These are phyloP conservation scores for Hypomontagnella monticulosa DNA, from an alignment of 495 filamentous ascomycete genomes.

Conservation along the genomic window DNA sequence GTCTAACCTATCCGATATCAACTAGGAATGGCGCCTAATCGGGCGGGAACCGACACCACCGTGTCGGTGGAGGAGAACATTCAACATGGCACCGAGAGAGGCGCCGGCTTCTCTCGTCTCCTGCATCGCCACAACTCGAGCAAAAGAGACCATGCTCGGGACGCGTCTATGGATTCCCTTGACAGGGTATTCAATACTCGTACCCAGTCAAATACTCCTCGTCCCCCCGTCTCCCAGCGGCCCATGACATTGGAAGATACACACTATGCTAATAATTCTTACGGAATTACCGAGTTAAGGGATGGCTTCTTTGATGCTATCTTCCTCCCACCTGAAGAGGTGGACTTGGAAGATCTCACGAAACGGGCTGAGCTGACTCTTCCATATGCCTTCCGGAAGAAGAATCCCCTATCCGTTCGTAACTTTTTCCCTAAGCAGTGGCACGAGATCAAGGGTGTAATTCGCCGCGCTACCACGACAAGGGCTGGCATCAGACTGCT, in stretches of 20 bases:
- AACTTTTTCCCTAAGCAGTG: conserved; percentile 59
- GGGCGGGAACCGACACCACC: neutral
- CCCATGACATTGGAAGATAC: conserved; percentile 39
- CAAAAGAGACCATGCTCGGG: conserved; percentile 23
- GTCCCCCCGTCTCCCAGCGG: conserved; percentile 10
- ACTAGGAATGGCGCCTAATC: conserved; percentile 14
- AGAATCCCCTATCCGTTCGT: conserved; percentile 52
- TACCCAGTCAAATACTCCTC: conserved; percentile 21
- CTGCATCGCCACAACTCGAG: conserved; percentile 27
- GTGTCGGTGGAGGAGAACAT: neutral
- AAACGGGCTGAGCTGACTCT: conserved; percentile 51
- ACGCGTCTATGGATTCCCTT: conserved; percentile 39
- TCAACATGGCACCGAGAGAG: neutral
- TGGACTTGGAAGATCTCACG: conserved; percentile 49
- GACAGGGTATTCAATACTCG: conserved; percentile 43
- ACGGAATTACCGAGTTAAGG: conserved; percentile 63
- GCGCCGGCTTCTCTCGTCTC: conserved; percentile 27
- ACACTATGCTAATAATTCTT: conserved; percentile 48
- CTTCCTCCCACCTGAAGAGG: conserved; percentile 58
- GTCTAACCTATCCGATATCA: neutral
- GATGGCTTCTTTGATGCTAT: conserved; percentile 70
- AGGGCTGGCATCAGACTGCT: conserved; percentile 59
- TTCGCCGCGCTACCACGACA: conserved; percentile 50
- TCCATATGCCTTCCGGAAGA: conserved; percentile 50
- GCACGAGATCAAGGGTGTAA: conserved; percentile 49